Evolutionary conservation across 257 asterid genomes (phyloP).

Genomic region (Penstemon barbatus): DNA sequence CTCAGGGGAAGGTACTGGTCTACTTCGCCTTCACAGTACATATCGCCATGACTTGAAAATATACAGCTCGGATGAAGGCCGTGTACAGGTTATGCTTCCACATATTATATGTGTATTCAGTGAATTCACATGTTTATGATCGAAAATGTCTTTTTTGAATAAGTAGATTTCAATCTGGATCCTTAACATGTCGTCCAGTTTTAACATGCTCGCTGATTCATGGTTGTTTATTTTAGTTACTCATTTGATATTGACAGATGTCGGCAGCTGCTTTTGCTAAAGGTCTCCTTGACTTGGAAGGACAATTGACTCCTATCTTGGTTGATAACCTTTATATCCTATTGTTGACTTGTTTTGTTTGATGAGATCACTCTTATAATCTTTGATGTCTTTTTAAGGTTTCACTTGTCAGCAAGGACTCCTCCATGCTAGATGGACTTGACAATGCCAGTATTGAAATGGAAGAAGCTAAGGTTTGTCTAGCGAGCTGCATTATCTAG

Average conservation of each 20-base stretch:
- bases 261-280: constrained; percentile 99
- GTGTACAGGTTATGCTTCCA: constrained; percentile 77
- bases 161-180: constrained; percentile 18
- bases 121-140: constrained; percentile 11
- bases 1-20: constrained; percentile 97
- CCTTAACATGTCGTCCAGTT: constrained; percentile 8
- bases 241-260: constrained; percentile 54
- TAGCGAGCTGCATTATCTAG: constrained; percentile 23
- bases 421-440: constrained; percentile 97
- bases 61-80: constrained; percentile 98
- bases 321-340: constrained; percentile 44
- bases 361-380: constrained; percentile 11
- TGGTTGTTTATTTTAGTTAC: constrained; percentile 21
- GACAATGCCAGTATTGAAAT: constrained; percentile 90
- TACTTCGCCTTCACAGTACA: constrained; percentile 98
- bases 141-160: constrained; percentile 12
- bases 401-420: constrained; percentile 97
- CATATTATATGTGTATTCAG: constrained; percentile 14
- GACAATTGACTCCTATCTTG: constrained; percentile 94
- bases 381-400: constrained; percentile 48
- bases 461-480: constrained; percentile 90
- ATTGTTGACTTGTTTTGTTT: constrained; percentile 1
- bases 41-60: constrained; percentile 94
- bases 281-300: constrained; percentile 98
- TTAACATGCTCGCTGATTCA: constrained; percentile 12